Conservation (phyloP, 1,139 yeast species). For the Pneumocystis sp. region DNA sequence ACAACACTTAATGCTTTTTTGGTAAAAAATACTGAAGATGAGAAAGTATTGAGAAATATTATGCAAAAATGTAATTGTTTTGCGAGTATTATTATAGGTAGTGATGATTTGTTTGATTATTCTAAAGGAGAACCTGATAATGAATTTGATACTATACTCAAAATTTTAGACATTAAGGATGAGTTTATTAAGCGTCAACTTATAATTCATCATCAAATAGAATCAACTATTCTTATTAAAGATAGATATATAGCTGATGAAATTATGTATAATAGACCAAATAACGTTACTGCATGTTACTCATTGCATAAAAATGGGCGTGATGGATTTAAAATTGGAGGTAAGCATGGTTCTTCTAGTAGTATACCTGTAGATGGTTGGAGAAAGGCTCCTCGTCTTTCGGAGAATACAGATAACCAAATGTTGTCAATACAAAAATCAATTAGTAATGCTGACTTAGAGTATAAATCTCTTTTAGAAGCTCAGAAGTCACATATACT, state of each 20-base stretch:
- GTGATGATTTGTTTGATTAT: conserved; percentile 42
- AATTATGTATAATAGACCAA: conserved; percentile 26
- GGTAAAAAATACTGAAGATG: conserved; percentile 52
- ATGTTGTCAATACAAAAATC: conserved; percentile 3
- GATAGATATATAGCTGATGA: conserved; percentile 39
- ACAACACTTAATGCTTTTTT: conserved; percentile 47
- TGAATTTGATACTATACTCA: conserved; percentile 38
- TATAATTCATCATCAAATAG: conserved; percentile 51
- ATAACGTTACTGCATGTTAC: conserved; percentile 36
- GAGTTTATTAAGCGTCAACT: conserved; percentile 21
- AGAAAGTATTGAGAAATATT: conserved; percentile 33
- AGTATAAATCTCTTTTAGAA: neutral
- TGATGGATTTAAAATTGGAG: conserved; percentile 26
- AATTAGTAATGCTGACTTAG: neutral
- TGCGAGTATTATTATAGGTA: conserved; percentile 33
- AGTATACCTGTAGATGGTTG: conserved; percentile 45
- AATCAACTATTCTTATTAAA: conserved; percentile 40
- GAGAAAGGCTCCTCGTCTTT: conserved; percentile 17
- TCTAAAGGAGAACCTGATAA: conserved; percentile 26
- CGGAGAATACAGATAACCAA: conserved; percentile 11
- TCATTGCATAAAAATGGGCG: conserved; percentile 34
- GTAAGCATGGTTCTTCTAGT: conserved; percentile 31
- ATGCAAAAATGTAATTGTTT: conserved; percentile 23
- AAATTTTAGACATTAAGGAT: conserved; percentile 31
- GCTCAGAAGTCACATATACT: neutral